phyloP scores from a whole-genome alignment of 805 yeast genomes.

The Yueomyces sp. region DNA sequence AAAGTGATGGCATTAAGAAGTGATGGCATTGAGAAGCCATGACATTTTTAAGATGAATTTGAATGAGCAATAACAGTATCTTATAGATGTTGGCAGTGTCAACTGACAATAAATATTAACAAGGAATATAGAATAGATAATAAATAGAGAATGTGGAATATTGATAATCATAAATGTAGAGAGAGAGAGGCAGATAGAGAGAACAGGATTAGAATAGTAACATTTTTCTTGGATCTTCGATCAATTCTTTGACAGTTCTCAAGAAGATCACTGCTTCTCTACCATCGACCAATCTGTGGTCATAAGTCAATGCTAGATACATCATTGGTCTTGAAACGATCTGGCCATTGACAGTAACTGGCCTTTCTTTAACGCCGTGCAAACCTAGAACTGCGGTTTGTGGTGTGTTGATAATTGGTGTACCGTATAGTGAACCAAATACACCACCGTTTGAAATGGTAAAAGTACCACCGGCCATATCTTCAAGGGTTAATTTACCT shows the following conservation, averaged over 20 bases:
- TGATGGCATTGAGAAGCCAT: no score
- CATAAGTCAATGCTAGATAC: constrained; percentile 97
- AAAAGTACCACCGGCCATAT: constrained; percentile 98
- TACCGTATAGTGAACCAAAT: constrained; percentile 93
- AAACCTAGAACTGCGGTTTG: constrained; percentile 97
- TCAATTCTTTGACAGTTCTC: constrained; percentile 89
- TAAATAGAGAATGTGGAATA: no score
- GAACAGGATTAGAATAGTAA: constrained; percentile 32
- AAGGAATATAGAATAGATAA: no score
- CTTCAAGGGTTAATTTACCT: constrained; percentile 90
- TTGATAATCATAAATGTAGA: no score
- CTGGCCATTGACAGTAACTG: constrained; percentile 82
- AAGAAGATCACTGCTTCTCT: constrained; percentile 98
- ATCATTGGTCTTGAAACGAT: constrained; percentile 97
- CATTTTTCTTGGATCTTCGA: constrained; percentile 99
- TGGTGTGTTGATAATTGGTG: constrained; percentile 96
- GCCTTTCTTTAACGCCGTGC: constrained; percentile 96
- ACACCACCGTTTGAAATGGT: constrained; percentile 99
- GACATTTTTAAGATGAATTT: no score
- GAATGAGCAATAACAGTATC: no score
- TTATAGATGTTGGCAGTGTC: no score
- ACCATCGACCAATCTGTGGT: constrained; percentile 95
- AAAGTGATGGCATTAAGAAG: no score
- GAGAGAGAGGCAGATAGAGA: no score
- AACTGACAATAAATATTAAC: no score